Conservation (phyloP, 495 filamentous ascomycete species). For the Penicillium samsonianum region DNA sequence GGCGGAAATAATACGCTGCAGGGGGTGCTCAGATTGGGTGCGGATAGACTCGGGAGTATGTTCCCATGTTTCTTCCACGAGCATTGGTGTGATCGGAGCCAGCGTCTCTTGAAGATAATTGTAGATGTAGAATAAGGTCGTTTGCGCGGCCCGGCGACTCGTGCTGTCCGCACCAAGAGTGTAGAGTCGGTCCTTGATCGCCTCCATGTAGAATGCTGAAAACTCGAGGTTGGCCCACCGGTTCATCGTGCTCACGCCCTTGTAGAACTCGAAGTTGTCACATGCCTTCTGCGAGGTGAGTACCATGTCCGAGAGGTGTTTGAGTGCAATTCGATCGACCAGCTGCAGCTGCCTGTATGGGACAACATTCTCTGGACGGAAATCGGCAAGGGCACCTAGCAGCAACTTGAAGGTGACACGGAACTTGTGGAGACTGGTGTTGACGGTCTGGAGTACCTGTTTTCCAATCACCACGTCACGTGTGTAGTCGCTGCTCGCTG, state of each 20-base stretch:
- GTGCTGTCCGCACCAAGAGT: conserved; percentile 63
- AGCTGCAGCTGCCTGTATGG: conserved; percentile 48
- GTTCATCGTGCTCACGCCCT: conserved; percentile 69
- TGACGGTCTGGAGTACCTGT: conserved; percentile 69
- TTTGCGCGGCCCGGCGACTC: conserved; percentile 57
- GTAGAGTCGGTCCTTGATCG: conserved; percentile 87
- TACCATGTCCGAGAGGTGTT: conserved; percentile 67
- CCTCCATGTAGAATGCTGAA: conserved; percentile 91
- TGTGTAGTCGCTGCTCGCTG: conserved; percentile 86
- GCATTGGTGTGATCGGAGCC: conserved; percentile 75
- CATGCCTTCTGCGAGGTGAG: conserved; percentile 61
- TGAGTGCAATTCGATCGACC: conserved; percentile 73
- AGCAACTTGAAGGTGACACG: conserved; percentile 86
- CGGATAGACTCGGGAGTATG: conserved; percentile 67
- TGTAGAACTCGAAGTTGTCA: conserved; percentile 78
- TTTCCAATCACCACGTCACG: conserved; percentile 78
- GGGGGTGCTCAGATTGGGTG: conserved; percentile 46
- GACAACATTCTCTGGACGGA: conserved; percentile 39
- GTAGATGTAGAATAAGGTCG: conserved; percentile 70
- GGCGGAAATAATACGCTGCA: conserved; percentile 37
- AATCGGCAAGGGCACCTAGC: conserved; percentile 73
- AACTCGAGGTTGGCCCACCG: conserved; percentile 78
- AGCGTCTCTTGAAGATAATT: conserved; percentile 72
- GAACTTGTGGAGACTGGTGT: conserved; percentile 78
- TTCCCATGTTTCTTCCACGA: conserved; percentile 88